Conservation (phyloP, 1,284 basidiomycete species). For the Bondarzewia mesenterica region DNA sequence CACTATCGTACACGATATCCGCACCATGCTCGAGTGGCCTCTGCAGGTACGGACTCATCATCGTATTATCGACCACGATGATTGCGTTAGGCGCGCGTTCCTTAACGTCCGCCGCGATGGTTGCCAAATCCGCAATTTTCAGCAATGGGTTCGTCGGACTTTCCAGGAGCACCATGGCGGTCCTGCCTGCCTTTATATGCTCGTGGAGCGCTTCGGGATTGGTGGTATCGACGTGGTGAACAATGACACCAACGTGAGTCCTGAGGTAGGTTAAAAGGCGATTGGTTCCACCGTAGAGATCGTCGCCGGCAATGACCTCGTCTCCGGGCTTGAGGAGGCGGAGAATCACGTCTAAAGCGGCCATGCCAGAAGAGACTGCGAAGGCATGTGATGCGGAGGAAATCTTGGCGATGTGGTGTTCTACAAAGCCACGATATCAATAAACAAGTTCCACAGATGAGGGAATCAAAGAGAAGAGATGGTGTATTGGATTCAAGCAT, state of each 20-base stretch:
- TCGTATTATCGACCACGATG: constrained; percentile 96
- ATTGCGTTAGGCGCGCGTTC: constrained; percentile 75
- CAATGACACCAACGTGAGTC: constrained; percentile 81
- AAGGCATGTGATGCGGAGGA: constrained; percentile 86
- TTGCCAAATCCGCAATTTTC: constrained; percentile 88
- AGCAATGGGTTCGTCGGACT: constrained; percentile 96
- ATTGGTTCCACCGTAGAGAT: constrained; percentile 97
- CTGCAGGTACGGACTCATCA: constrained; percentile 99
- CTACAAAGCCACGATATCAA: constrained; percentile 30
- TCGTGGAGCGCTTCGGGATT: constrained; percentile 56
- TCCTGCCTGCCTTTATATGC: constrained; percentile 63
- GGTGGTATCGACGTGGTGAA: constrained; percentile 95
- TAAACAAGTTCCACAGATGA: neutral
- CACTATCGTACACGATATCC: constrained; percentile 97
- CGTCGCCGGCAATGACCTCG: constrained; percentile 94
- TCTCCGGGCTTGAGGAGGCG: constrained; percentile 91
- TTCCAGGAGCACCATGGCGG: constrained; percentile 92
- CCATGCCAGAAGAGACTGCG: constrained; percentile 95
- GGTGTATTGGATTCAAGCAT: neutral
- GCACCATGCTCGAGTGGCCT: constrained; percentile 93
- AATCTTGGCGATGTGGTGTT: constrained; percentile 93
- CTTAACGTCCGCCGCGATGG: constrained; percentile 77
- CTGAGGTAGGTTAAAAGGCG: constrained; percentile 89
- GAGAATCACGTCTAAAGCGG: constrained; percentile 92
- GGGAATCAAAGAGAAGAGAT: neutral